phyloP scores from a whole-genome alignment of 768 basidiomycete species.

The Tephrocybe sp. region DNA sequence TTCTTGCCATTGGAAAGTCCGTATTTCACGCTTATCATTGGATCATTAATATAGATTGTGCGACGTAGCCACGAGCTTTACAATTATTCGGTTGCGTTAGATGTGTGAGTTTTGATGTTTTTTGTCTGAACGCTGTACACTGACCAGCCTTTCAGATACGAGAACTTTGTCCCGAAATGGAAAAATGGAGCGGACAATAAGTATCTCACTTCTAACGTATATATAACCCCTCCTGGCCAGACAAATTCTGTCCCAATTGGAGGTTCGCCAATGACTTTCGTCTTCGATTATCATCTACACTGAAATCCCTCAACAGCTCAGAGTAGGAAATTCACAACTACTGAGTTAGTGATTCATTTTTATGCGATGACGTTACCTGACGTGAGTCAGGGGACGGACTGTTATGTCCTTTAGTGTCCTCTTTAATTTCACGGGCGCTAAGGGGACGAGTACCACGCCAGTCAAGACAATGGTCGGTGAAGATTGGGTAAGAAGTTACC shows the following conservation, averaged over 20 bases:
- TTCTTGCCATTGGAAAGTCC: conserved; percentile 82
- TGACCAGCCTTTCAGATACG: conserved; percentile 36
- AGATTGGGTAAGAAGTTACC: conserved; percentile 47
- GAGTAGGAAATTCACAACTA: background rate
- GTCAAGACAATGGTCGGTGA: conserved; percentile 78
- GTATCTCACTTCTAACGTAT: conserved; percentile 76
- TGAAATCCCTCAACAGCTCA: background rate
- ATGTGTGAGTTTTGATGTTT: conserved; percentile 46
- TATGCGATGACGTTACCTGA: background rate
- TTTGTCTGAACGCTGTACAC: background rate
- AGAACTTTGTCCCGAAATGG: conserved; percentile 60
- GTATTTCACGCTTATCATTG: conserved; percentile 18
- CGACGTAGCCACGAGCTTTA: conserved; percentile 72
- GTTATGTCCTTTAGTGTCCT: conserved; percentile 81
- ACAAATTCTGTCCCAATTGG: background rate
- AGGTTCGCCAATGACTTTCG: background rate
- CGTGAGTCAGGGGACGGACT: conserved; percentile 48
- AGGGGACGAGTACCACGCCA: conserved; percentile 70
- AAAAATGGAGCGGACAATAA: conserved; percentile 39
- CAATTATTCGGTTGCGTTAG: conserved; percentile 59
- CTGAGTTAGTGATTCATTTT: background rate
- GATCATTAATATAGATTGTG: background rate
- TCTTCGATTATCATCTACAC: background rate
- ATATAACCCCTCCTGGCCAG: conserved; percentile 17
- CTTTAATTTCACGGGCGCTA: conserved; percentile 68